Evolutionary conservation across 2,329 filamentous ascomycete genomes (phyloP).

Genomic region (Talaromyces marneffei): DNA sequence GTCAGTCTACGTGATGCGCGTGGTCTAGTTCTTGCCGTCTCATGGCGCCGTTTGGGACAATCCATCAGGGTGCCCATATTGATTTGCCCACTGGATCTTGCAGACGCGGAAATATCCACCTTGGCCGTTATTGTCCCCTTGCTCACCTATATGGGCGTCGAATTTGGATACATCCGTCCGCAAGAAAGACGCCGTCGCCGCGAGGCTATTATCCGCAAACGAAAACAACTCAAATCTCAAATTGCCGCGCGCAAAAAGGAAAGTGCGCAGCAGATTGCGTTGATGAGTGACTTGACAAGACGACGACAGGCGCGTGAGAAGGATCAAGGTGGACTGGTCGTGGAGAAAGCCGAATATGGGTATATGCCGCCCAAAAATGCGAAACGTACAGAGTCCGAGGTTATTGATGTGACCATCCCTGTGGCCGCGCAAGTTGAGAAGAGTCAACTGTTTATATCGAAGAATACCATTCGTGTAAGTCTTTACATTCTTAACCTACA

Average conservation of each 20-base stretch:
- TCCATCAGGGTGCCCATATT: constrained; percentile 35
- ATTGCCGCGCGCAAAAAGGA: constrained; percentile 34
- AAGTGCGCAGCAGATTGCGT: constrained; percentile 34
- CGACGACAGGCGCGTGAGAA: constrained; percentile 34
- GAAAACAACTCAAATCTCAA: constrained; percentile 32
- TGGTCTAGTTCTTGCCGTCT: constrained; percentile 35
- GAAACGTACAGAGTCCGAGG: constrained; percentile 20
- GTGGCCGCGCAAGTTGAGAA: constrained; percentile 42
- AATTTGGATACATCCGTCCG: constrained; percentile 39
- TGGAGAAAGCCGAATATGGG: constrained; percentile 39
- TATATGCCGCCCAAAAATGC: constrained; percentile 22
- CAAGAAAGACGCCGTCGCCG: constrained; percentile 32
- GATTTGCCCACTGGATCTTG: constrained; percentile 30
- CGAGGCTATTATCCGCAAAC: constrained; percentile 29
- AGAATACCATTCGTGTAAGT: constrained; percentile 31
- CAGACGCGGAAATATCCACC: constrained; percentile 29
- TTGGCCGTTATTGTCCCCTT: constrained; percentile 35
- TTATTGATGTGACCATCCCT: constrained; percentile 39
- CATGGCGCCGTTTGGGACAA: constrained; percentile 39
- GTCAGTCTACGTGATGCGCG: constrained; percentile 30
- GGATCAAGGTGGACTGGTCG: constrained; percentile 32
- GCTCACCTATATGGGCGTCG: constrained; percentile 35
- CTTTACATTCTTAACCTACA: not conserved
- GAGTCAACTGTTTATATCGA: constrained; percentile 35
- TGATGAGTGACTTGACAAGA: constrained; percentile 38